Conservation (phyloP, 1,284 basidiomycete genomes). For the Fomitopsis betulina region DNA sequence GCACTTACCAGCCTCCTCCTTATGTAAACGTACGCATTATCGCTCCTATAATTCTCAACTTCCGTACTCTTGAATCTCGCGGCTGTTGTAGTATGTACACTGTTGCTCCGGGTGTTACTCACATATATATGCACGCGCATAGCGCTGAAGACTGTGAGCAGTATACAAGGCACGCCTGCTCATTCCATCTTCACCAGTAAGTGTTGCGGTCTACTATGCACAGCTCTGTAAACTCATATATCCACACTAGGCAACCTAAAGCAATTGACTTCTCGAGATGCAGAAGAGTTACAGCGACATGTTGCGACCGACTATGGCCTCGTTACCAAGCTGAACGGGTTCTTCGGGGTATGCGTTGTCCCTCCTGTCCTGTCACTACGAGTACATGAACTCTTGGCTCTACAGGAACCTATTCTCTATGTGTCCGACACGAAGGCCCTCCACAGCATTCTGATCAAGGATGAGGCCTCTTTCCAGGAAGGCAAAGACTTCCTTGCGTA, state of each 20-base stretch:
- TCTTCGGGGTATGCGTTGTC: constrained; percentile 7
- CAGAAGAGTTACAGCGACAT: constrained; percentile 4
- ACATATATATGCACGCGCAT: too few relatives aligned
- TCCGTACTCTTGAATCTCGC: too few relatives aligned
- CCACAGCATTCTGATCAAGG: constrained; percentile 15
- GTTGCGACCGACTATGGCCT: neutral
- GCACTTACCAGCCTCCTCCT: too few relatives aligned
- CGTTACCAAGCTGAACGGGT: constrained; percentile 8
- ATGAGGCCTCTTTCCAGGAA: constrained; percentile 14
- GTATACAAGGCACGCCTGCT: neutral
- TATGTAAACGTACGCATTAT: too few relatives aligned
- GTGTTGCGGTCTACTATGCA: neutral
- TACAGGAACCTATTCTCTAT: constrained; percentile 13
- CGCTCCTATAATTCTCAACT: too few relatives aligned
- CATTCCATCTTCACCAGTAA: neutral
- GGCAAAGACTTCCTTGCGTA: constrained; percentile 12
- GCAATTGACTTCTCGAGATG: constrained; percentile 13
- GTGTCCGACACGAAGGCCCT: constrained; percentile 15
- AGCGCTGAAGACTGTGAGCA: neutral
- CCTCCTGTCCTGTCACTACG: neutral
- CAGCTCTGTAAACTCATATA: neutral
- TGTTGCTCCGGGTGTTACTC: too few relatives aligned
- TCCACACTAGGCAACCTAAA: constrained; percentile 10
- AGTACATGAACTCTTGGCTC: too few relatives aligned
- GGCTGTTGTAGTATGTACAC: too few relatives aligned